A percentile compares a stretch with the other conserved stretches of the same genome.
phyloP scores from a whole-genome alignment of 2,329 filamentous ascomycete genomes.

The Trichoderma arundinaceum region DNA sequence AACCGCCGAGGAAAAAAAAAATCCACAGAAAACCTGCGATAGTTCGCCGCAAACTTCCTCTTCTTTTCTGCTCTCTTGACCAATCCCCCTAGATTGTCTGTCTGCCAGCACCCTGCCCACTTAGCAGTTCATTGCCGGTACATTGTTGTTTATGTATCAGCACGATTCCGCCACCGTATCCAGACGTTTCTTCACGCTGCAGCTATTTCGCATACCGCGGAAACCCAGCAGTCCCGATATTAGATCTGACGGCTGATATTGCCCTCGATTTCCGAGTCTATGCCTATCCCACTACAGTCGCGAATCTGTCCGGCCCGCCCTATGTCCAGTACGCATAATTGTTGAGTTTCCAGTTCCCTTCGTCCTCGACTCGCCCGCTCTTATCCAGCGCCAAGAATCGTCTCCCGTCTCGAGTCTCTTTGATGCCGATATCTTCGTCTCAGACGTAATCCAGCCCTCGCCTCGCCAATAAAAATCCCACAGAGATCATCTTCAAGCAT shows the following conservation, averaged over 20 bases:
- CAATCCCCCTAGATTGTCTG: slow-evolving; percentile 12
- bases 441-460: slow-evolving; percentile 8
- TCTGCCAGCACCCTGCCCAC: slow-evolving; percentile 37
- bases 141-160: slow-evolving; percentile 94
- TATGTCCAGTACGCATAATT: slow-evolving; percentile 61
- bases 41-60: neutral
- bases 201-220: slow-evolving; percentile 94
- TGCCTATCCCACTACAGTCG: slow-evolving; percentile 60
- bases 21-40: neutral
- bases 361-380: slow-evolving; percentile 20
- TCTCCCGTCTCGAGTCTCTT: slow-evolving; percentile 43
- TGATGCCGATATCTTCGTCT: slow-evolving; percentile 43
- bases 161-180: slow-evolving; percentile 87
- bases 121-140: slow-evolving; percentile 43
- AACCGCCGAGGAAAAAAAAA: neutral
- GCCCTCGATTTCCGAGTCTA: slow-evolving; percentile 55
- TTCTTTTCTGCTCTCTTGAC: neutral
- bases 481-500: neutral
- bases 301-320: slow-evolving; percentile 56
- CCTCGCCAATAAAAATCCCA: slow-evolving; percentile 1
- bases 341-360: slow-evolving; percentile 49
- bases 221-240: slow-evolving; percentile 90
- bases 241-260: slow-evolving; percentile 87
- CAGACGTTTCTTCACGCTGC: slow-evolving; percentile 96
- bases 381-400: slow-evolving; percentile 34